Base-by-base conservation (phyloP, 2,329 filamentous ascomycete genomes). In the Scorias spongiosa region DNA sequence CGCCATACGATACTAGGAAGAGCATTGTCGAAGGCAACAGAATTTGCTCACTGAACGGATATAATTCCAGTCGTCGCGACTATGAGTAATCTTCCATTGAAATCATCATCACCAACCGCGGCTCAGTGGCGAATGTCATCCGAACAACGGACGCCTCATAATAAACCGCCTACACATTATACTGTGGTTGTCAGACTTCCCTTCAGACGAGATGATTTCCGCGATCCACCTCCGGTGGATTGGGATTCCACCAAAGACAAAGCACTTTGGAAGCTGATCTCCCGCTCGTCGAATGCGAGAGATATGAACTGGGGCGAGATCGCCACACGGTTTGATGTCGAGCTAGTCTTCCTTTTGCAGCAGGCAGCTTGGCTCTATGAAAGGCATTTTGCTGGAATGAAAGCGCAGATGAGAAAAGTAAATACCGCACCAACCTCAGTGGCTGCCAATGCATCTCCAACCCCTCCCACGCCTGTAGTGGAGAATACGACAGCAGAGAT, bases 291-390 rank as follows among this genome's bases (percentile, higher is more conserved):
- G 2, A 85, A 86, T 58, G 83, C 79, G 42, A 75, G 72, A 49
- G 83, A 93, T 57, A 79, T 95, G 57, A 79, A 96, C 60, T 98
- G 89, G 56, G 52, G 54, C 30, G 49, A 47, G 0, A 45, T 57
- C 26, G 55, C 53, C 18, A 44, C 75, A 42, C 72, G 76, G 39
- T 94, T 95, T 63, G 75, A 88, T 49, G 89, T 95, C 15, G 81
- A 84, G 20, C 77, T 93, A 46, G 75, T 86, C 36, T 96, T 96
- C 57, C 73, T 98, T 29, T 75, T 95, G 12, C 85, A 94, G 59
- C 87, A 98, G 64, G 87, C 87, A 49, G 87, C 86, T 62, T 94
- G 87, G 75, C 75, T 96, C 5, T 94, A 91, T 57, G 88, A 96
- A 60, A 75, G 84, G 42, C 86, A 96, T 65, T 75, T 93, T 26